Conservation (phyloP, 2,329 filamentous ascomycete genomes). For the Fusarium mangiferae region DNA sequence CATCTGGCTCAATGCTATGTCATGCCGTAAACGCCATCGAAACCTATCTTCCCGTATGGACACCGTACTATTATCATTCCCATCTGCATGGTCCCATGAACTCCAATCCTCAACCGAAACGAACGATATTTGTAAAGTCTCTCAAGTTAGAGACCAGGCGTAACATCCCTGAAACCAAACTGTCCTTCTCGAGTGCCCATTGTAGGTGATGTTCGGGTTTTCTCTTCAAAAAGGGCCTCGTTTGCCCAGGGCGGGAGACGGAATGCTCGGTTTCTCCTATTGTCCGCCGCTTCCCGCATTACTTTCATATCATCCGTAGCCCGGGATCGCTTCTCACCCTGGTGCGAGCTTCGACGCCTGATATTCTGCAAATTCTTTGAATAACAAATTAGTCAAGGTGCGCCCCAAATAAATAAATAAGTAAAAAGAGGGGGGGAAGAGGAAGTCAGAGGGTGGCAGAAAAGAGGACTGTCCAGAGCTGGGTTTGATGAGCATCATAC, state of each 20-base stretch:
- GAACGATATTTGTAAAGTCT: neutral
- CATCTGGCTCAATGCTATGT: constrained; percentile 25
- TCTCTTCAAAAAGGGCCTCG: constrained; percentile 40
- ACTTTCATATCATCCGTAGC: constrained; percentile 47
- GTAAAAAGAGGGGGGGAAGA: neutral
- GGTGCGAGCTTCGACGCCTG: constrained; percentile 31
- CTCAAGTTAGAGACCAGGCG: neutral
- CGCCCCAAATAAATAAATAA: neutral
- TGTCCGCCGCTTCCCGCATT: constrained; percentile 49
- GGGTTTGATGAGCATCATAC: constrained; percentile 43
- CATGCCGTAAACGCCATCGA: constrained; percentile 32
- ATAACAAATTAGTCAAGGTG: constrained; percentile 19
- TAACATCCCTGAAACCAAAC: neutral
- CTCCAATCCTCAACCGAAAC: constrained; percentile 1
- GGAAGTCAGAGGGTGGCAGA: neutral
- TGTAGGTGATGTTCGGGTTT: constrained; percentile 20
- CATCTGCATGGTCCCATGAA: constrained; percentile 6
- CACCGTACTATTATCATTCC: neutral
- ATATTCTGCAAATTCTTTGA: constrained; percentile 50
- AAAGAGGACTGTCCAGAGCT: neutral
- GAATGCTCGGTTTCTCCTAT: constrained; percentile 38
- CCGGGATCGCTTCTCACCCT: constrained; percentile 13
- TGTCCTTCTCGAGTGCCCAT: constrained; percentile 11
- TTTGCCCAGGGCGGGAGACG: constrained; percentile 49
- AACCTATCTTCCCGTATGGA: neutral